Conservation (phyloP, 306 rosid species). For the Trifolium fragiferum region DNA sequence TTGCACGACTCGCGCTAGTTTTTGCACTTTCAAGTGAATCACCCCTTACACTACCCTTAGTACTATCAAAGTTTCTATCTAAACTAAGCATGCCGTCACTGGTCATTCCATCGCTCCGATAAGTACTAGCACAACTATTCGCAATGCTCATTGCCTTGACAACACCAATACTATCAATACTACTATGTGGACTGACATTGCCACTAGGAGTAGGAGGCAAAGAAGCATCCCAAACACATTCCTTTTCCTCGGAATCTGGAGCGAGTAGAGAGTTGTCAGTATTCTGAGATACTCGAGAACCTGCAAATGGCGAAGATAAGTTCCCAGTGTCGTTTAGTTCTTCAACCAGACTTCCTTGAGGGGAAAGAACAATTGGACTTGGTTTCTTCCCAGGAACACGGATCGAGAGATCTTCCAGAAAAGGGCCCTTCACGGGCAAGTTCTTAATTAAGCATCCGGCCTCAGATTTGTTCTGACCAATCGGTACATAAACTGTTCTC, state of each 20-base stretch:
- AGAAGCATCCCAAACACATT: conserved; percentile 99
- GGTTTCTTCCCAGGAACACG: conserved; percentile 71
- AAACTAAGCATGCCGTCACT: conserved; percentile 93
- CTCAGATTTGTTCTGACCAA: conserved; percentile 75
- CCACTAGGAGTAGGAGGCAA: conserved; percentile 99
- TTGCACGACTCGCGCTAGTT: conserved; percentile 89
- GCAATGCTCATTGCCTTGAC: conserved; percentile 91
- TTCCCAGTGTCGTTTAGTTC: conserved; percentile 61
- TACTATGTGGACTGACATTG: conserved; percentile 95
- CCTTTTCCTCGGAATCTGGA: conserved; percentile 88
- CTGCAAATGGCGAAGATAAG: conserved; percentile 59
- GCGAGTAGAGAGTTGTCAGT: conserved; percentile 67
- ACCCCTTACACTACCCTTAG: conserved; percentile 84
- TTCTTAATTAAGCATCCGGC: conserved; percentile 79
- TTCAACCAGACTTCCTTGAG: conserved; percentile 69
- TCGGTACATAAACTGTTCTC: conserved; percentile 79
- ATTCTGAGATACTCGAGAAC: conserved; percentile 70
- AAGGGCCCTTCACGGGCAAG: conserved; percentile 79
- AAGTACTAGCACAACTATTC: conserved; percentile 92
- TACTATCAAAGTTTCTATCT: conserved; percentile 82
- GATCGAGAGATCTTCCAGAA: conserved; percentile 83
- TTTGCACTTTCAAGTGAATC: conserved; percentile 97
- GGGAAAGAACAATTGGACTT: conserved; percentile 57
- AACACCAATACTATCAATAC: conserved; percentile 92
- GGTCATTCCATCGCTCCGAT: conserved; percentile 75